Conservation (phyloP, 179 eudicot genomes). For the Spergularia azorica region DNA sequence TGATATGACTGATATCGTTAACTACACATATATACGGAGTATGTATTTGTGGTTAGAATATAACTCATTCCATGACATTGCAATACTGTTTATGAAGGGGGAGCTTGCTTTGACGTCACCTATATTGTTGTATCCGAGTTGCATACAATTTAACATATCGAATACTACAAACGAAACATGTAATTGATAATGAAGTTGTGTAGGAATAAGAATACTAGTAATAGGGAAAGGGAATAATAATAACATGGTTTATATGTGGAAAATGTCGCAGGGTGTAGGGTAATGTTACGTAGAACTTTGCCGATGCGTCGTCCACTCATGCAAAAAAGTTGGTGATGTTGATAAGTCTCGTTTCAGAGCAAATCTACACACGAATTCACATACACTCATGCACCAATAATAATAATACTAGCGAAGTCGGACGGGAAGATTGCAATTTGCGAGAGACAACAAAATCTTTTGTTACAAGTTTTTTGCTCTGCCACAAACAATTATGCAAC, state of each 20-base stretch:
- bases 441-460: conserved; percentile 16
- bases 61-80: no score
- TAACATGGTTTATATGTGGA: not conserved
- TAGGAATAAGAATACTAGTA: not conserved
- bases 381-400: conserved; percentile 4
- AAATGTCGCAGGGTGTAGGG: conserved; percentile 8
- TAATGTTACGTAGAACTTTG: conserved; percentile 24
- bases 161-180: no score
- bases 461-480: conserved; percentile 9
- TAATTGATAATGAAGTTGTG: no score
- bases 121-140: no score
- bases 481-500: conserved; percentile 6
- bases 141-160: no score
- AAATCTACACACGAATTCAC: conserved; percentile 1
- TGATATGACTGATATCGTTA: no score
- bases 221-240: not conserved
- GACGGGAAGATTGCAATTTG: not conserved
- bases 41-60: no score
- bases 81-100: no score
- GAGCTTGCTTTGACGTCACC: no score
- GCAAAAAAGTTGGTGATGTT: conserved; percentile 25
- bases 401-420: not conserved
- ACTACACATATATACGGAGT: no score
- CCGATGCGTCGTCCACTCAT: conserved; percentile 25
- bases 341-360: conserved; percentile 9